Evolutionary conservation across 345 rosid species (phyloP), one percentile per base, ranked within the genome.

Genomic region (Lenwebbia sp.): DNA sequence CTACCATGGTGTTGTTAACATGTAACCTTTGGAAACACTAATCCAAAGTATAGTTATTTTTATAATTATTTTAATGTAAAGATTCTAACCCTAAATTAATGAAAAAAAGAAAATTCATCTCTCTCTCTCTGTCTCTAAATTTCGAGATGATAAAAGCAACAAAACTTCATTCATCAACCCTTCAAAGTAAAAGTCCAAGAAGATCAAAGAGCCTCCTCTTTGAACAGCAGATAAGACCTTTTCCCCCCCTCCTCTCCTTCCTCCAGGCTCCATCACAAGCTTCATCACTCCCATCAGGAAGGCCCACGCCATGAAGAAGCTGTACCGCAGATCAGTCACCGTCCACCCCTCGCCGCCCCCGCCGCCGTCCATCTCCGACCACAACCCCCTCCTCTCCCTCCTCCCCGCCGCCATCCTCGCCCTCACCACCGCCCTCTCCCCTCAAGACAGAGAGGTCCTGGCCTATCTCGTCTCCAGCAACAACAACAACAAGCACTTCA

Each of bases 361-460:
- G 40, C 40, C 41, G 75, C 93, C 90, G 26, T 25, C 70, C 50
- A 88, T 90, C 47, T 84, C 91, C 87, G 93, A 91, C 83, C 91
- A 90, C 47, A 19, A 37, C 26, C 81, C 37, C 81, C 81, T 70
- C 83, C 93, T 96, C 17, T 85, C 93, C 50, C 89, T 92, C 88
- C 99, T 95, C 85, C 97, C 99, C 3, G 95, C 94, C 30, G 86
- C 98, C 25, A 91, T 95, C 87, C 90, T 95, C 85, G 89, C 97
- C 85, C 95, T 96, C 33, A 83, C 94, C 13, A 90, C 94, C 25
- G 92, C 92, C 81, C 96, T 96, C 84, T 93, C 98, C 0, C 92
- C 90, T 0, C 91, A 94, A 65, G 97, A 96, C 90, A 90, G 89
- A 30, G 95, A 85, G 70, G 89, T 88, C 58, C 87, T 88, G 37